Evolutionary conservation across 805 yeast species (phyloP), one percentile per base, ranked within the genome.

Genomic region (Myxozyma vanderwaltii): DNA sequence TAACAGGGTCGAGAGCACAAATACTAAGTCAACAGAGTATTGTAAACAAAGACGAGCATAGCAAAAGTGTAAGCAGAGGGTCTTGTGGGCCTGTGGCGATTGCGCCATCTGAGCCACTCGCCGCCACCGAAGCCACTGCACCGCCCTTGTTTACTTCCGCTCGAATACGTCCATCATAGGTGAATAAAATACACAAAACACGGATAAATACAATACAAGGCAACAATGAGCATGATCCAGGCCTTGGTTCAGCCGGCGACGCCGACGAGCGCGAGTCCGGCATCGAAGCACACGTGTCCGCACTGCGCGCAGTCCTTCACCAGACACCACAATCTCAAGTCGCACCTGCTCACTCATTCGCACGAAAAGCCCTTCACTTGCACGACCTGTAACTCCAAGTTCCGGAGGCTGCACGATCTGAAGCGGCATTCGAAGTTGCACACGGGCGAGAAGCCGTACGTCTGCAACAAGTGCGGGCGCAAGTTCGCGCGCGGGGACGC

Each of bases 361-460:
- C 77, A 80, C 51, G 79, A 77, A 62, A 85, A 82, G 69, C 89
- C 91, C 1, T 87, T 79, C 71, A 71, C 75, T 24, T 88, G 96
- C 71, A 63, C 79, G 12, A 78, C 79, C 29, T 88, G 96, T 68
- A 74, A 78, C 53, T 75, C 81, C 48, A 80, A 77, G 63, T 88
- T 89, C 71, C 79, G 94, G 60, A 77, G 95, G 48, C 79, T 83
- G 31, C 91, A 88, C 70, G 95, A 89, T 70, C 76, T 89, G 67
- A 86, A 84, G 68, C 78, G 96, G 54, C 96, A 88, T 68, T 82
- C 81, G 58, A 86, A 86, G 71, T 76, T 86, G 36, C 96, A 88
- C 69, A 81, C 90, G 0, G 92, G 92, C 23, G 89, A 83, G 64
- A 84, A 81, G 69, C 91, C 92, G 1, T 84, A 75, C 69, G 72